A percentile compares a stretch with the other conserved stretches of the same genome.
phyloP scores from a whole-genome alignment of 768 basidiomycete species.

The Boletus patriciae region DNA sequence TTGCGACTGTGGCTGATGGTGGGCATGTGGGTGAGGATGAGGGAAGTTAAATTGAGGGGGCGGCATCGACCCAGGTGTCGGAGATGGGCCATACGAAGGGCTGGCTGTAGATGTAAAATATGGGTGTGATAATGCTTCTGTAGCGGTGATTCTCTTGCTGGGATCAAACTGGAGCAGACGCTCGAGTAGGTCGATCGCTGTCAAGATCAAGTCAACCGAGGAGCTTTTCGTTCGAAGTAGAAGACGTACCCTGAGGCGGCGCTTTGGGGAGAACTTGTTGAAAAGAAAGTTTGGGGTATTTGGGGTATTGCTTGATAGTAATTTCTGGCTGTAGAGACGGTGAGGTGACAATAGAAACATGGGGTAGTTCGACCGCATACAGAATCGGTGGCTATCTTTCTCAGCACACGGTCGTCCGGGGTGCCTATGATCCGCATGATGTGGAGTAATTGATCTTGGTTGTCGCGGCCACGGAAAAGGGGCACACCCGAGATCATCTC shows the following conservation, averaged over 20 bases:
- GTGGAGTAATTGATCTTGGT: conserved; percentile 95
- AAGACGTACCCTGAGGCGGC: conserved; percentile 65
- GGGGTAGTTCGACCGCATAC: conserved; percentile 44
- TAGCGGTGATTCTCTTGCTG: conserved; percentile 84
- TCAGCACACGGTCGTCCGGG: conserved; percentile 82
- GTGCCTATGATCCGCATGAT: conserved; percentile 98
- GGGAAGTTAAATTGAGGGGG: conserved; percentile 71
- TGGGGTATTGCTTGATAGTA: conserved; percentile 78
- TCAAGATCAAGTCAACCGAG: conserved; percentile 5
- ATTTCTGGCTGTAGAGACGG: conserved; percentile 68
- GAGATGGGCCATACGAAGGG: conserved; percentile 34
- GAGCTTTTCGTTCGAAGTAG: background rate
- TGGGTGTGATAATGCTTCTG: conserved; percentile 87
- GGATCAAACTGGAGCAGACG: conserved; percentile 96
- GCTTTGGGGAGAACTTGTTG: conserved; percentile 83
- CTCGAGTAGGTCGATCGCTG: conserved; percentile 91
- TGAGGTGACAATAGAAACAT: conserved; percentile 5
- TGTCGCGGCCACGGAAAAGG: conserved; percentile 94
- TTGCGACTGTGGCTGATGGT: conserved; percentile 45
- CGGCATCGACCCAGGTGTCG: conserved; percentile 56
- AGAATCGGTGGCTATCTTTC: conserved; percentile 88
- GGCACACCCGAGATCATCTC: conserved; percentile 99
- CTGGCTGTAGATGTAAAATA: conserved; percentile 70
- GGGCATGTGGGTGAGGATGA: conserved; percentile 54
- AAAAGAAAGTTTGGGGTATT: conserved; percentile 82